Percentiles rank a stretch among this genome's conserved stretches.
These are phyloP conservation scores for Cyanidium caldarium DNA, from an alignment of 23 red algal genomes.

Conservation along the genomic window DNA sequence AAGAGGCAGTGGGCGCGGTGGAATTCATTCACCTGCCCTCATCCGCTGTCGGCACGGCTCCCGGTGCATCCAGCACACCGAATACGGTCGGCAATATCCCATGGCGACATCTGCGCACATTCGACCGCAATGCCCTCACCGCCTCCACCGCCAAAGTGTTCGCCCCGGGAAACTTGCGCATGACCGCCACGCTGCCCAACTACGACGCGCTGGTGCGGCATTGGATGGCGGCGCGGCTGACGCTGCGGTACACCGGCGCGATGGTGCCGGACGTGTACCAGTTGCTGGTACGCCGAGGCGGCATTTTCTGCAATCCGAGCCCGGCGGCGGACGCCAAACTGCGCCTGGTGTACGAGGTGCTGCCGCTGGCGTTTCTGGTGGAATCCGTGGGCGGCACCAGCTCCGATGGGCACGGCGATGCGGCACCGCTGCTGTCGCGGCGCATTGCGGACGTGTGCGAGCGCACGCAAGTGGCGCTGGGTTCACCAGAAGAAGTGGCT, in stretches of 20 bases:
- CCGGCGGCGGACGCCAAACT: conserved; percentile 42
- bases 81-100: not conserved
- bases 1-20: not conserved
- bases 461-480: conserved; percentile 49
- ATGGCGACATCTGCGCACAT: conserved; percentile 8
- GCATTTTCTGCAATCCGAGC: conserved; percentile 62
- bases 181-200: conserved; percentile 14
- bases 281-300: conserved; percentile 41
- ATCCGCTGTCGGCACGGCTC: too few relatives aligned
- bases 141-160: conserved; percentile 41
- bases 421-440: conserved; percentile 28
- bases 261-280: conserved; percentile 79
- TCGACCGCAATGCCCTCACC: not conserved
- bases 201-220: conserved; percentile 39
- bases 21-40: too few relatives aligned
- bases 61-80: not conserved
- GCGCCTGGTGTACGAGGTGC: conserved; percentile 62
- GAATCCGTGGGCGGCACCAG: conserved; percentile 35
- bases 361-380: conserved; percentile 61
- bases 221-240: conserved; percentile 42
- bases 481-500: conserved; percentile 38
- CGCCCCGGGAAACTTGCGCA: conserved; percentile 72
- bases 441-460: conserved; percentile 22
- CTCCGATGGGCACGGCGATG: conserved; percentile 18
- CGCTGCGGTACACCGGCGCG: conserved; percentile 73